phyloP scores from a whole-genome alignment of 352 stramenopile species.

The Pythium chondricola region DNA sequence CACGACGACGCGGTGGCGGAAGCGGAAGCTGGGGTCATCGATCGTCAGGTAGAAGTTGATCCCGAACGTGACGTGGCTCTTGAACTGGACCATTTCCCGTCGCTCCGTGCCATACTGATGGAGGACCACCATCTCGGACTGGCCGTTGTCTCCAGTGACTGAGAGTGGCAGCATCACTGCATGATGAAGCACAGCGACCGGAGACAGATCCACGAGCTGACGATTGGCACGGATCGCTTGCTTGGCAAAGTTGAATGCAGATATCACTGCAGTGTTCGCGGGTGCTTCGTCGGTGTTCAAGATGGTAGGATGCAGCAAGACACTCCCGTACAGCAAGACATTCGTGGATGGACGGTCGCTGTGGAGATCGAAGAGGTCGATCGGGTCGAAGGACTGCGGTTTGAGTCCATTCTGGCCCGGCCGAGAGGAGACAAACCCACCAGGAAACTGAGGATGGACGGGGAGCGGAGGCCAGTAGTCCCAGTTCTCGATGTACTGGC shows the following conservation, averaged over 20 bases:
- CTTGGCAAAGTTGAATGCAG: slow-evolving; percentile 33
- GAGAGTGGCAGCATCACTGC: slow-evolving; percentile 41
- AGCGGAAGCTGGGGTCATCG: slow-evolving; percentile 44
- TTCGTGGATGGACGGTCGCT: slow-evolving; percentile 17
- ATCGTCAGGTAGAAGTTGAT: slow-evolving; percentile 68
- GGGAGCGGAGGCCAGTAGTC: slow-evolving; percentile 61
- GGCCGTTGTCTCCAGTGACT: slow-evolving; percentile 62
- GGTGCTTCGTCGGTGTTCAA: slow-evolving; percentile 20
- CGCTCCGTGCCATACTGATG: slow-evolving; percentile 35
- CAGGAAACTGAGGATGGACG: slow-evolving; percentile 39
- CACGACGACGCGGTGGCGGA: slow-evolving; percentile 54
- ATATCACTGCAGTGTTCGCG: slow-evolving; percentile 34
- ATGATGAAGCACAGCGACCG: slow-evolving; percentile 22
- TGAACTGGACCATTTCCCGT: slow-evolving; percentile 34
- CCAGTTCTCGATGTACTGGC: no score
- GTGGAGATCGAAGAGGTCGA: slow-evolving; percentile 58
- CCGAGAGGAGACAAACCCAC: slow-evolving; percentile 45
- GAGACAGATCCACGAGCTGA: slow-evolving; percentile 38
- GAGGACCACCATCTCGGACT: slow-evolving; percentile 58
- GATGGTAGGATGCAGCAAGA: slow-evolving; percentile 36
- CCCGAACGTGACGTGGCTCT: slow-evolving; percentile 63
- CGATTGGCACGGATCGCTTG: slow-evolving; percentile 29
- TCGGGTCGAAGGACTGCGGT: slow-evolving; percentile 39
- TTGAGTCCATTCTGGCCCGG: slow-evolving; percentile 36
- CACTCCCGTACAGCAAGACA: slow-evolving; percentile 52